A percentile compares a stretch with the other conserved stretches of the same genome.
phyloP scores from a whole-genome alignment of 345 rosid species.

The Noccaea caerulescens region DNA sequence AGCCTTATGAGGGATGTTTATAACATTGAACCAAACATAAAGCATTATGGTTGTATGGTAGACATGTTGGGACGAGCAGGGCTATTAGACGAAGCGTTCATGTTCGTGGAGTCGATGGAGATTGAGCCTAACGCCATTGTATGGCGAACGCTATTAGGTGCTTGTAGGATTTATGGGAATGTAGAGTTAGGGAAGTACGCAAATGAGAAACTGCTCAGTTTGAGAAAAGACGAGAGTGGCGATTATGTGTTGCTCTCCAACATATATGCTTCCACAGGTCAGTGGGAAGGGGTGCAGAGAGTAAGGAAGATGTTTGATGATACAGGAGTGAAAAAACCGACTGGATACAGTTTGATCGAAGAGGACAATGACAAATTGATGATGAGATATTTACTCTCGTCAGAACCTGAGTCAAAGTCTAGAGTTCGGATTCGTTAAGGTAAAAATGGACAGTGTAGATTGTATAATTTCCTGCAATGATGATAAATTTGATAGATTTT shows the following conservation, averaged over 20 bases:
- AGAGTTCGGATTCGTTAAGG: conserved; percentile 35
- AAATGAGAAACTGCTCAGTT: conserved; percentile 52
- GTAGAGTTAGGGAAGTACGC: conserved; percentile 61
- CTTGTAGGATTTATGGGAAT: conserved; percentile 64
- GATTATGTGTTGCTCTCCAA: conserved; percentile 72
- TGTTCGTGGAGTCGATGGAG: conserved; percentile 60
- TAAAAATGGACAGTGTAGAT: conserved; percentile 11
- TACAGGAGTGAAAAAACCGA: conserved; percentile 55
- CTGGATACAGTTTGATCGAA: conserved; percentile 59
- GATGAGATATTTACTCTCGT: conserved; percentile 44
- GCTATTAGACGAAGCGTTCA: conserved; percentile 59
- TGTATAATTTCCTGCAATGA: neutral
- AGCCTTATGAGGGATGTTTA: conserved; percentile 56
- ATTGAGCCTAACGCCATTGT: conserved; percentile 62
- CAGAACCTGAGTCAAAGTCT: conserved; percentile 37
- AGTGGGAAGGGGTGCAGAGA: conserved; percentile 66
- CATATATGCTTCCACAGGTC: conserved; percentile 65
- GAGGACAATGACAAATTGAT: conserved; percentile 50
- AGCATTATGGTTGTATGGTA: conserved; percentile 76
- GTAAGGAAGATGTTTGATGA: conserved; percentile 69
- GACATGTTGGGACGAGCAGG: conserved; percentile 73
- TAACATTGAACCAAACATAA: conserved; percentile 60
- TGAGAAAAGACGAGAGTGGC: conserved; percentile 62
- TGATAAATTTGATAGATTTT: neutral
- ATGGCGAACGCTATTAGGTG: conserved; percentile 74